Conservation (phyloP, 2,329 filamentous ascomycete genomes). For the Botrytis galanthina region DNA sequence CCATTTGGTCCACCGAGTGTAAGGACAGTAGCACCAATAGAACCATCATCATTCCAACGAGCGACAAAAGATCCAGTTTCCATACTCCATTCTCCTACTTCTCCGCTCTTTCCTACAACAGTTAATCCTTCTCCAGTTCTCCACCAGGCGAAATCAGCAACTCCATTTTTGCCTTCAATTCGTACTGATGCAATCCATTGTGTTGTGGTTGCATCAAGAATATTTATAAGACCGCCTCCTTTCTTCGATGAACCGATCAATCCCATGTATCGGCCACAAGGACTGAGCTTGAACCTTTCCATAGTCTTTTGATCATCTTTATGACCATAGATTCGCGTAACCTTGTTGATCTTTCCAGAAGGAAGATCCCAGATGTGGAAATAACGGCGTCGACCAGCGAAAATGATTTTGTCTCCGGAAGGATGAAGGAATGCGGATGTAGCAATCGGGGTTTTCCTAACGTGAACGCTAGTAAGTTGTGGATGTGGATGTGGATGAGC, state of each 20-base stretch:
- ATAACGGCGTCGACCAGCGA: constrained; percentile 82
- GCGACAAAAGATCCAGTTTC: constrained; percentile 66
- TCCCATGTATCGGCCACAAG: constrained; percentile 82
- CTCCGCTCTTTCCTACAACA: constrained; percentile 80
- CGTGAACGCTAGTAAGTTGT: constrained; percentile 83
- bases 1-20: constrained; percentile 68
- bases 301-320: constrained; percentile 82
- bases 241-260: constrained; percentile 77
- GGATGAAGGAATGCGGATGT: constrained; percentile 78
- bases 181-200: constrained; percentile 86
- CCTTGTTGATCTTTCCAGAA: constrained; percentile 78
- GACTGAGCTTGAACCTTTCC: constrained; percentile 86
- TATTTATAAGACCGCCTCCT: constrained; percentile 83
- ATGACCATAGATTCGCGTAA: constrained; percentile 72
- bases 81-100: constrained; percentile 86
- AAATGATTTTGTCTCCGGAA: constrained; percentile 75
- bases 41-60: constrained; percentile 87
- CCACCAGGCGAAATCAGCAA: constrained; percentile 95
- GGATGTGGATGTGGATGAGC: constrained; percentile 79
- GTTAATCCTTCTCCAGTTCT: constrained; percentile 75
- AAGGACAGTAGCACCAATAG: constrained; percentile 79
- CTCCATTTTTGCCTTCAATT: constrained; percentile 76
- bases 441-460: constrained; percentile 78
- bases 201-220: constrained; percentile 74
- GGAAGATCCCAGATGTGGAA: constrained; percentile 94